Percentiles rank a stretch among this genome's conserved stretches.
Evolutionary conservation across 139 green algal genomes (phyloP).

Genomic region (Chlorella sorokiniana): DNA sequence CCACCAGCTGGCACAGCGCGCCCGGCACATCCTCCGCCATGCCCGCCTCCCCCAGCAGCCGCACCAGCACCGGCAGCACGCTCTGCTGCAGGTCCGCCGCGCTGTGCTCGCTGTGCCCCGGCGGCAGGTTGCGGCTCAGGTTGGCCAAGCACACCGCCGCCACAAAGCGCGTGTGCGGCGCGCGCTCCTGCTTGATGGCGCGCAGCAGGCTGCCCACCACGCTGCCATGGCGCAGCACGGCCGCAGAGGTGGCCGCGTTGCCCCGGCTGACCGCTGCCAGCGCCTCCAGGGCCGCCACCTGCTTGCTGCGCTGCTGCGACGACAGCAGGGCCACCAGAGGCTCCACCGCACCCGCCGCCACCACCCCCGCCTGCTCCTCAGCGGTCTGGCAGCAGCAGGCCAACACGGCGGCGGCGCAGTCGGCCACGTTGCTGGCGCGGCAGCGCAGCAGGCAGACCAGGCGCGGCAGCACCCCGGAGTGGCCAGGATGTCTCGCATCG

Average conservation of each 20-base stretch:
- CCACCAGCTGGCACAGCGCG: conserved; percentile 54
- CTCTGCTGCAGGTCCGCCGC: conserved; percentile 28
- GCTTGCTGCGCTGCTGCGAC: background rate
- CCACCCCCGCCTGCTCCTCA: conserved; percentile 27
- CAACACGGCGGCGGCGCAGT: conserved; percentile 57
- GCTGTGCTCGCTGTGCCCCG: background rate
- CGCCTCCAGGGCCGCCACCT: conserved; percentile 60
- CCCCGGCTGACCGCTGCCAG: conserved; percentile 56
- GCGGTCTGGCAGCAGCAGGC: conserved; percentile 54
- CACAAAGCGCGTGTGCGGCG: conserved; percentile 44
- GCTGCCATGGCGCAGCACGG: conserved; percentile 29
- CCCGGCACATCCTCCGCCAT: conserved; percentile 55
- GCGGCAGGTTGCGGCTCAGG: conserved; percentile 33
- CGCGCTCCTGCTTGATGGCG: conserved; percentile 43
- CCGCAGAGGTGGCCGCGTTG: conserved; percentile 41
- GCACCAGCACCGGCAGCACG: conserved; percentile 65
- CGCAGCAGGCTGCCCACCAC: conserved; percentile 26
- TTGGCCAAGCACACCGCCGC: conserved; percentile 60
- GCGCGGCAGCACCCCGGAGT: conserved; percentile 38
- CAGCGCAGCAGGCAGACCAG: conserved; percentile 53
- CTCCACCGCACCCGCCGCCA: conserved; percentile 31
- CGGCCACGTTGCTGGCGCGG: conserved; percentile 35
- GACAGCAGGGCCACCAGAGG: conserved; percentile 50
- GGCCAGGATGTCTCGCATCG: conserved; percentile 34
- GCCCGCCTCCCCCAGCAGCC: conserved; percentile 56